Evolutionary conservation across 225 moss, liverwort and hornwort genomes (phyloP), one percentile per base, ranked within the genome.

Genomic region (Asterella californica): DNA sequence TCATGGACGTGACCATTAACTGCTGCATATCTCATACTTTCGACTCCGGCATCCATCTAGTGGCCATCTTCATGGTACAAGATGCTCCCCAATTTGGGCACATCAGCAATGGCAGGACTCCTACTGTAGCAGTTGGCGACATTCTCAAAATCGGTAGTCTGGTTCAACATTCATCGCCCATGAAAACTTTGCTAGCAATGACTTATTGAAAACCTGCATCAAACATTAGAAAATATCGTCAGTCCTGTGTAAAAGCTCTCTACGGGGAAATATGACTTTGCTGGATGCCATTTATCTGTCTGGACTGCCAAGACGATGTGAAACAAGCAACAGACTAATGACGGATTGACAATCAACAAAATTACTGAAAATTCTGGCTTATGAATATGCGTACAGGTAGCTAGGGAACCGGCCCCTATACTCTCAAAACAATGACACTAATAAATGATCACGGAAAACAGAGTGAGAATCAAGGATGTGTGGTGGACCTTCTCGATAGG

Each of bases 111-210:
- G 48, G 74, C 46, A 52, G 30, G 57, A 75, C 55, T 53, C 77
- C 48, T 74, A 67, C 36, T 60, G 1, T 19, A 47, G 48, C 42
- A 42, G 34, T 50, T 59, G 34, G 29, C 38, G 66, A 69, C 85
- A 63, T 75, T 75, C 85, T 94, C 87, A 99, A 91, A 99, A 99
- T 74, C 91, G 88, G 83, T 93, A 99, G 61, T 86, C 82, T 50
- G 97, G 97, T 48, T 99, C 97, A 74, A 99, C 97, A 79, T 99
- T 93, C 97, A 99, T 99, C 24, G 97, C 94, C 97, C 97, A 99
- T 54, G 92, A 88, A 89, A 99, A 99, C 77, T 99, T 99, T 12
- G 93, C 93, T 73, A 99, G 85, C 66, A 99, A 86, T 33, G 97
- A 99, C 79, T 92, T 94, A 88, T 99, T 99, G 75, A 99, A 99